Conservation (phyloP, 495 filamentous ascomycete species). For the Pseudevernia furfuracea region DNA sequence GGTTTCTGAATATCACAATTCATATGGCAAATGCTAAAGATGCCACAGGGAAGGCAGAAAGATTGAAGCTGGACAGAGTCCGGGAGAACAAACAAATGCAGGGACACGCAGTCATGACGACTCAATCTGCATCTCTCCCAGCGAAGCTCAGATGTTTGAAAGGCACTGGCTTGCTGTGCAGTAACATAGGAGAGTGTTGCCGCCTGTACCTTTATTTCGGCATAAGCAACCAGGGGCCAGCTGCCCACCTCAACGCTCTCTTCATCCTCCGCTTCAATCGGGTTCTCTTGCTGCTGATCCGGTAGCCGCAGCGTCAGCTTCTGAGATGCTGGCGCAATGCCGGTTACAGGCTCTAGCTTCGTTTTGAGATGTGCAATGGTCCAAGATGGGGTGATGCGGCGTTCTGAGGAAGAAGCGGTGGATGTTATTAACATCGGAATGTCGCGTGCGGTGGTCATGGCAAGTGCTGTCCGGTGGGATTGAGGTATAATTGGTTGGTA, state of each 20-base stretch:
- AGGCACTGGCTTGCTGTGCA: too few species aligned
- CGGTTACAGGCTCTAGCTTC: constrained; percentile 90
- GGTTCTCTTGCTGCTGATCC: constrained; percentile 43
- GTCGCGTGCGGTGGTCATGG: constrained; percentile 58
- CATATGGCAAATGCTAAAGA: not conserved
- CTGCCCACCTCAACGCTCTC: constrained; percentile 52
- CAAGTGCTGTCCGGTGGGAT: too few species aligned
- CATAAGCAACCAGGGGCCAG: constrained; percentile 62
- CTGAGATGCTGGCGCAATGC: constrained; percentile 76
- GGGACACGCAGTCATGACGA: not conserved
- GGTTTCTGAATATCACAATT: not conserved
- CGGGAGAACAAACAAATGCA: not conserved
- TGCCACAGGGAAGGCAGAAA: not conserved
- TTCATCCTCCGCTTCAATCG: constrained; percentile 59
- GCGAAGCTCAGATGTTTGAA: not conserved
- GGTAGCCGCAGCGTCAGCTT: constrained; percentile 57
- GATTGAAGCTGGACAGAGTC: not conserved
- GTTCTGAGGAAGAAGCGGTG: constrained; percentile 65
- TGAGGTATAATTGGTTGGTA: too few species aligned
- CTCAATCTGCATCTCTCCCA: not conserved
- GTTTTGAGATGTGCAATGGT: constrained; percentile 74
- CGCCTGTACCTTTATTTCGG: constrained; percentile 64
- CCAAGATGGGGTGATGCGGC: constrained; percentile 89
- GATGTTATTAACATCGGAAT: constrained; percentile 79
- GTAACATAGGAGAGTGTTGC: too few species aligned